These are phyloP conservation scores for Gillenia trifoliata DNA, from an alignment of 306 rosid genomes.

Conservation along the genomic window DNA sequence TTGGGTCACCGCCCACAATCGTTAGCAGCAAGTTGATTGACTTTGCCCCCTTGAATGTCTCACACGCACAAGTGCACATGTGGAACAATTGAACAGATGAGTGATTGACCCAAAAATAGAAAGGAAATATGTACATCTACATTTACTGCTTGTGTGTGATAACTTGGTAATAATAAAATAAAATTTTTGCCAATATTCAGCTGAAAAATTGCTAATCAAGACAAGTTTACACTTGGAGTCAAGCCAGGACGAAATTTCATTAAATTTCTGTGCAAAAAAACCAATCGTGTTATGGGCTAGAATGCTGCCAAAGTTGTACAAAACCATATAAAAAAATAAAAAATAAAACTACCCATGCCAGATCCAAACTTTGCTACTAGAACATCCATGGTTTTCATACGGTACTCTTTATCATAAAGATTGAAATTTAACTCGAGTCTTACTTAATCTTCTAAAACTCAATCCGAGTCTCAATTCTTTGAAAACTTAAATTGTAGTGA, in stretches of 20 bases:
- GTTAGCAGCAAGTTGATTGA: slow-evolving; percentile 3
- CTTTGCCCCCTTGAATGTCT: background rate
- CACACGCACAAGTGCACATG: background rate
- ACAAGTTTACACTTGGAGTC: background rate
- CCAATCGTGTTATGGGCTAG: background rate
- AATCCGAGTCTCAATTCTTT: no score
- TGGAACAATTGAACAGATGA: background rate
- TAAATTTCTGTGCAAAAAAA: background rate
- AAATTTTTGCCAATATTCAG: background rate
- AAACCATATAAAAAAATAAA: background rate
- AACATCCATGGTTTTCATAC: background rate
- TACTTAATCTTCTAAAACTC: no score
- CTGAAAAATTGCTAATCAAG: background rate
- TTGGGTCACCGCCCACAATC: background rate
- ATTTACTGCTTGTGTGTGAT: background rate
- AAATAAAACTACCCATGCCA: background rate
- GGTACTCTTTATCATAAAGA: background rate
- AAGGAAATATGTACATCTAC: background rate
- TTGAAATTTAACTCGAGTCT: background rate
- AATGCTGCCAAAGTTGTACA: background rate
- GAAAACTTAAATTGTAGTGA: background rate
- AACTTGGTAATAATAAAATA: background rate
- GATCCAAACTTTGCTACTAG: background rate
- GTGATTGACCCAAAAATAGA: no score
- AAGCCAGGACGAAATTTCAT: background rate